Percentiles rank a stretch among this genome's conserved stretches.
phyloP scores from a whole-genome alignment of 1,284 basidiomycete species.

The Ganoderma boninense region DNA sequence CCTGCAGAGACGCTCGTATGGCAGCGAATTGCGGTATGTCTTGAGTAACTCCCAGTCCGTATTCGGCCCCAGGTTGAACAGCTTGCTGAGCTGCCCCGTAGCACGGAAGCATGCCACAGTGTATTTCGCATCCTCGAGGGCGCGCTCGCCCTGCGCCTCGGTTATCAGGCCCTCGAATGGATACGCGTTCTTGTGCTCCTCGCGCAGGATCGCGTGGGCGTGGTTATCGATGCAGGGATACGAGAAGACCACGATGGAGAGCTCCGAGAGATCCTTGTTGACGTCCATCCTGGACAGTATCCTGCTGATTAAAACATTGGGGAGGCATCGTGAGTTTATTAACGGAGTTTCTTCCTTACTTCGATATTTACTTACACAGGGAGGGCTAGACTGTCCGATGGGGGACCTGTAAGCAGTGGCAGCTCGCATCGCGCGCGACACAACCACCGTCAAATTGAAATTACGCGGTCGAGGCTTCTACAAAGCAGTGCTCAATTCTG shows the following conservation, averaged over 20 bases:
- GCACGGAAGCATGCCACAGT: conserved; percentile 70
- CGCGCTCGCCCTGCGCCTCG: conserved; percentile 61
- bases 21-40: conserved; percentile 46
- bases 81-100: conserved; percentile 56
- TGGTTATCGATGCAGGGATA: conserved; percentile 77
- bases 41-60: conserved; percentile 69
- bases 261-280: conserved; percentile 30
- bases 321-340: background rate
- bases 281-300: conserved; percentile 26
- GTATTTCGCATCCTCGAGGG: conserved; percentile 59
- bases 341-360: background rate
- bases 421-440: background rate
- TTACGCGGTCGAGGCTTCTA: background rate
- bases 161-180: conserved; percentile 71
- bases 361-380: background rate
- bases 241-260: conserved; percentile 30
- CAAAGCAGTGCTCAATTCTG: no score
- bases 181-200: conserved; percentile 52
- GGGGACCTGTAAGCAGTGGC: background rate
- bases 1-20: conserved; percentile 65
- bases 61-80: conserved; percentile 52
- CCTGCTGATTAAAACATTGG: background rate
- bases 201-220: conserved; percentile 71
- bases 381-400: background rate
- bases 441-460: background rate